A percentile compares a stretch with the other conserved stretches of the same genome.
Conservation (phyloP, 768 basidiomycete species). For the Termitomyces sp. region DNA sequence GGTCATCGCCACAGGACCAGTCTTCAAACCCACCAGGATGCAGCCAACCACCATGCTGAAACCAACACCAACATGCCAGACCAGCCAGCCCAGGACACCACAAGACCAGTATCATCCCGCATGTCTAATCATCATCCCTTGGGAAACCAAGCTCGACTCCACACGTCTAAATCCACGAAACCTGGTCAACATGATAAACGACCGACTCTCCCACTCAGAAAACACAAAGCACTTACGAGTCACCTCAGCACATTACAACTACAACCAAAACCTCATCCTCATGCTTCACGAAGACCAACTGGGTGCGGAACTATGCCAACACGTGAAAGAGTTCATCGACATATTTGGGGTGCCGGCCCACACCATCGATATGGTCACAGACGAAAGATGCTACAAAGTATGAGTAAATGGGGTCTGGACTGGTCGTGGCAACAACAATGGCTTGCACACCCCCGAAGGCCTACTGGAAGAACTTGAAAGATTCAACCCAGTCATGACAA, state of each 20-base stretch:
- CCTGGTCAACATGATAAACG: slow-evolving; percentile 5
- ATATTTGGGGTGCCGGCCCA: slow-evolving; percentile 4
- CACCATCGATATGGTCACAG: slow-evolving; percentile 6
- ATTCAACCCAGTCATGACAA: slow-evolving; percentile 2
- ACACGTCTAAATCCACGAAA: not conserved
- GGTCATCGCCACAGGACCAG: not conserved
- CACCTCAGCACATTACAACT: slow-evolving; percentile 14
- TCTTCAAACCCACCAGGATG: not conserved
- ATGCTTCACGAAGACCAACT: slow-evolving; percentile 15
- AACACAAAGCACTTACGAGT: slow-evolving; percentile 11
- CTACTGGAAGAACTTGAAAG: not conserved
- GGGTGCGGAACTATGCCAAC: slow-evolving; percentile 12
- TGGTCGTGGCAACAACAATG: not conserved
- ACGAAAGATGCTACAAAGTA: slow-evolving; percentile 20
- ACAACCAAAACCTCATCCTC: slow-evolving; percentile 14
- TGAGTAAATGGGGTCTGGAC: slow-evolving; percentile 11
- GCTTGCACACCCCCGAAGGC: not conserved
- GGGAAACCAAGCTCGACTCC: not conserved
- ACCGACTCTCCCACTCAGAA: not conserved
- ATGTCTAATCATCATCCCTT: not conserved
- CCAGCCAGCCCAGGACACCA: not conserved
- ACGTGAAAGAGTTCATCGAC: slow-evolving; percentile 3
- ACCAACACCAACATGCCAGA: not conserved
- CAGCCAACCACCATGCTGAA: accelerated
- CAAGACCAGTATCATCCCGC: not conserved